Evolutionary conservation across 805 yeast species (phyloP).

Genomic region (Candida alai): DNA sequence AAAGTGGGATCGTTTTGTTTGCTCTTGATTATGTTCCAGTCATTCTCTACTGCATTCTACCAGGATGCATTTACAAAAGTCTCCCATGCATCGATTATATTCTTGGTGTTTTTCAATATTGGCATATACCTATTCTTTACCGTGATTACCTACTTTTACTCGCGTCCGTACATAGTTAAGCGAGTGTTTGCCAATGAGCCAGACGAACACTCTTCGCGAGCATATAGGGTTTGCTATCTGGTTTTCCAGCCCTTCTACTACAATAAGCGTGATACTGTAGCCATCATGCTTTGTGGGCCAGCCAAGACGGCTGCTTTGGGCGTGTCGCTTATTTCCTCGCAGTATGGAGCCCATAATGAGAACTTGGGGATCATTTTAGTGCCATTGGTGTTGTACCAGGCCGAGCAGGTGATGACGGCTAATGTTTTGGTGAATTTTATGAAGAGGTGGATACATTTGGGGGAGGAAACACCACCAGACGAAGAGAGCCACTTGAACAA

Average conservation of each 20-base stretch:
- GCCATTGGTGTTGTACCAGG: constrained; percentile 81
- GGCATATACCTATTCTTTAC: constrained; percentile 81
- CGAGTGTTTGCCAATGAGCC: constrained; percentile 46
- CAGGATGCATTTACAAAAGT: constrained; percentile 75
- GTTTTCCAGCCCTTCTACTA: constrained; percentile 65
- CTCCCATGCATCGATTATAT: constrained; percentile 63
- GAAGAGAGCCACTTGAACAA: constrained; percentile 7
- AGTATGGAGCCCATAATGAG: constrained; percentile 61
- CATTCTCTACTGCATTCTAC: constrained; percentile 84
- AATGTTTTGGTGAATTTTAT: constrained; percentile 64
- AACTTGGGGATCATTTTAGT: constrained; percentile 70
- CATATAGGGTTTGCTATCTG: constrained; percentile 44
- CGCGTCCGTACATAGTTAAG: constrained; percentile 56
- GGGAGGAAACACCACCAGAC: constrained; percentile 17
- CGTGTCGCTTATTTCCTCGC: constrained; percentile 75
- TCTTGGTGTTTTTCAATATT: constrained; percentile 77
- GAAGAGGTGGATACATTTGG: constrained; percentile 62
- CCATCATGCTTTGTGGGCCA: constrained; percentile 84
- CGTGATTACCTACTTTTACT: constrained; percentile 49
- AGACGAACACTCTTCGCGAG: constrained; percentile 35
- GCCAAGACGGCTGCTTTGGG: constrained; percentile 94
- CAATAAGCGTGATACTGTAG: constrained; percentile 65
- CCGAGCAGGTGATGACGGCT: constrained; percentile 83
- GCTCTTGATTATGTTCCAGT: constrained; percentile 69
- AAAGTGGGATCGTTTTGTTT: constrained; percentile 82